A percentile compares a stretch with the other conserved stretches of the same genome.
These are phyloP conservation scores for Claviceps humidiphila DNA, from an alignment of 2,329 filamentous ascomycete species.

Conservation along the genomic window DNA sequence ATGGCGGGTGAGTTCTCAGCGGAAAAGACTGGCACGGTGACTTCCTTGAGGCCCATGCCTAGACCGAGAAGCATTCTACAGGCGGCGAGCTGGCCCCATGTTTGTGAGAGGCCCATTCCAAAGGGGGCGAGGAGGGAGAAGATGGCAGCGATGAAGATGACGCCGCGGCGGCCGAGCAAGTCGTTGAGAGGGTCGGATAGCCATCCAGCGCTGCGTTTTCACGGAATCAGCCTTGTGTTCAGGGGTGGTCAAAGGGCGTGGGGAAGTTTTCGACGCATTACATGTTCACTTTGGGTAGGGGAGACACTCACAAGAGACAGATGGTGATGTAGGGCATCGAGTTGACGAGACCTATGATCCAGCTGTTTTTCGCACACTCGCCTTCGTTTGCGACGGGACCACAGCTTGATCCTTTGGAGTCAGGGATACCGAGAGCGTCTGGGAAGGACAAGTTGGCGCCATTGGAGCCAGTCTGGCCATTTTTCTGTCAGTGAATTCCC, in stretches of 20 bases:
- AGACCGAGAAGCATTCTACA: slow-evolving; percentile 39
- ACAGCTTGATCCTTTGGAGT: slow-evolving; percentile 16
- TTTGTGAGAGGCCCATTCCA: slow-evolving; percentile 44
- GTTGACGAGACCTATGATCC: slow-evolving; percentile 50
- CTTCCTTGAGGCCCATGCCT: slow-evolving; percentile 43
- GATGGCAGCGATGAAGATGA: slow-evolving; percentile 49
- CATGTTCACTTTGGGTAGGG: not conserved
- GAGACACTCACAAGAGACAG: slow-evolving; percentile 24
- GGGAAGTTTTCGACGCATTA: too few relatives aligned
- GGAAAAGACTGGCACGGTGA: slow-evolving; percentile 38
- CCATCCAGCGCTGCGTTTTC: slow-evolving; percentile 36
- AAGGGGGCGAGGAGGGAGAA: slow-evolving; percentile 50
- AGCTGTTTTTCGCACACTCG: slow-evolving; percentile 33
- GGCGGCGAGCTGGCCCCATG: slow-evolving; percentile 44
- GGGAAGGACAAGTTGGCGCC: slow-evolving; percentile 36
- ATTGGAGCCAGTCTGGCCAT: slow-evolving; percentile 27
- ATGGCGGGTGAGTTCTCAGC: slow-evolving; percentile 38
- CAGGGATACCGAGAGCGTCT: slow-evolving; percentile 28
- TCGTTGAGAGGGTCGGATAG: slow-evolving; percentile 49
- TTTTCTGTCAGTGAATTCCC: not conserved
- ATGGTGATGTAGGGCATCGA: slow-evolving; percentile 30
- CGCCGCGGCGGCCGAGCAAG: slow-evolving; percentile 44
- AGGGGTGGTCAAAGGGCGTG: not conserved
- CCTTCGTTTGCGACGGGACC: slow-evolving; percentile 22
- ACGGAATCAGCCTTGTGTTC: not conserved